Evolutionary conservation across 768 basidiomycete species (phyloP).

Genomic region (Mycena vitilis): DNA sequence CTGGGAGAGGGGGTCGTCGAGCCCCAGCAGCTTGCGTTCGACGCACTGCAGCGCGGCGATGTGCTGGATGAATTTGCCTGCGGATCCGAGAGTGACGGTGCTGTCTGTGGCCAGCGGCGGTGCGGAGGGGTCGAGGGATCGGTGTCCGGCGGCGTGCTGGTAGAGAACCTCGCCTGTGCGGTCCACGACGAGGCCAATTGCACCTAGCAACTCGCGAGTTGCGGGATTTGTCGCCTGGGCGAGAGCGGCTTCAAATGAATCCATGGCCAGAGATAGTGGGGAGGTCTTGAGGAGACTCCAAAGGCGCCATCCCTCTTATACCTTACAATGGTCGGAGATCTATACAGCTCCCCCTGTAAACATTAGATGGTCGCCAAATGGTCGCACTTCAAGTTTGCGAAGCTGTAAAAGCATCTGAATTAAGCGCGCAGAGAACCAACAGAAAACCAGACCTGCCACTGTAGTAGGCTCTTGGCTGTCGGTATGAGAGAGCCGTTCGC

Average conservation of each 20-base stretch:
- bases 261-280: slow-evolving; percentile 6
- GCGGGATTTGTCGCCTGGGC: slow-evolving; percentile 13
- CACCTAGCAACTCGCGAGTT: slow-evolving; percentile 20
- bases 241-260: slow-evolving; percentile 25
- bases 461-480: too few species aligned
- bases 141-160: slow-evolving; percentile 26
- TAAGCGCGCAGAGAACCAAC: too few species aligned
- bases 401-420: too few species aligned
- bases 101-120: slow-evolving; percentile 17
- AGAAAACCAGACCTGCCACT: too few species aligned
- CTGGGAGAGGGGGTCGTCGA: slow-evolving; percentile 26
- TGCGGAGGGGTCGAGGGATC: slow-evolving; percentile 17
- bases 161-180: slow-evolving; percentile 21
- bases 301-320: too few species aligned
- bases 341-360: too few species aligned
- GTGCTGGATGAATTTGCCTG: slow-evolving; percentile 32
- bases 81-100: slow-evolving; percentile 27
- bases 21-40: slow-evolving; percentile 9
- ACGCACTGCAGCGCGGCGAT: slow-evolving; percentile 31
- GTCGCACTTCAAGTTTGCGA: too few species aligned
- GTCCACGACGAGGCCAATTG: slow-evolving; percentile 30
- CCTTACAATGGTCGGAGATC: too few species aligned
- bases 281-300: too few species aligned
- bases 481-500: too few species aligned
- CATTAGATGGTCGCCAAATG: too few species aligned